Evolutionary conservation across 2,329 filamentous ascomycete genomes (phyloP).

Genomic region (Capronia epimyces): DNA sequence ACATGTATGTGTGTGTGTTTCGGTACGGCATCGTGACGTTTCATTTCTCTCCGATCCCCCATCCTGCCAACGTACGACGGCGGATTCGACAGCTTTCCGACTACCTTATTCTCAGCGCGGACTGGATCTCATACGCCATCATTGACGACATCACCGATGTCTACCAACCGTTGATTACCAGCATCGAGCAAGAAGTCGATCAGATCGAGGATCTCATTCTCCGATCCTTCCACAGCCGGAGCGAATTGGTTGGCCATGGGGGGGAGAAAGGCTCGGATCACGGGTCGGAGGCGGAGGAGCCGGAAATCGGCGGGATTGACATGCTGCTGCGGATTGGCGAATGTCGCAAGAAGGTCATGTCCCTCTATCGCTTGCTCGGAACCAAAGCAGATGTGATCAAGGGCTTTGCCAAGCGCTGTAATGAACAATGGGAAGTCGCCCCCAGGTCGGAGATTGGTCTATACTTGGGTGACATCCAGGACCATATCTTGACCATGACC

Average conservation of each 20-base stretch:
- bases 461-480: conserved; percentile 95
- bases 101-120: conserved; percentile 84
- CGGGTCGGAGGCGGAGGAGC: conserved; percentile 39
- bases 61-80: conserved; percentile 90
- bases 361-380: conserved; percentile 81
- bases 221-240: conserved; percentile 61
- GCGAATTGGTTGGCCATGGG: conserved; percentile 33
- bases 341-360: conserved; percentile 96
- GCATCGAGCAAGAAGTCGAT: conserved; percentile 93
- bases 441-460: conserved; percentile 94
- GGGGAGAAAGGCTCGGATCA: conserved; percentile 41
- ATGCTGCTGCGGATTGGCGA: conserved; percentile 92
- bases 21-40: conserved; percentile 92
- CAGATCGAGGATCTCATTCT: conserved; percentile 92
- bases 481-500: conserved; percentile 99
- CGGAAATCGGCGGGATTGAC: conserved; percentile 56
- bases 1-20: conserved; percentile 97
- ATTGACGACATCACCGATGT: conserved; percentile 98
- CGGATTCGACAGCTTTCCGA: conserved; percentile 90
- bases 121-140: conserved; percentile 97
- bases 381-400: conserved; percentile 99
- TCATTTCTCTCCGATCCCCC: conserved; percentile 88
- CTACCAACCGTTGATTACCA: conserved; percentile 85
- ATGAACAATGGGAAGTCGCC: conserved; percentile 95
- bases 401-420: conserved; percentile 95